Conservation (phyloP, 495 filamentous ascomycete species). For the Annulohypoxylon moriforme region DNA sequence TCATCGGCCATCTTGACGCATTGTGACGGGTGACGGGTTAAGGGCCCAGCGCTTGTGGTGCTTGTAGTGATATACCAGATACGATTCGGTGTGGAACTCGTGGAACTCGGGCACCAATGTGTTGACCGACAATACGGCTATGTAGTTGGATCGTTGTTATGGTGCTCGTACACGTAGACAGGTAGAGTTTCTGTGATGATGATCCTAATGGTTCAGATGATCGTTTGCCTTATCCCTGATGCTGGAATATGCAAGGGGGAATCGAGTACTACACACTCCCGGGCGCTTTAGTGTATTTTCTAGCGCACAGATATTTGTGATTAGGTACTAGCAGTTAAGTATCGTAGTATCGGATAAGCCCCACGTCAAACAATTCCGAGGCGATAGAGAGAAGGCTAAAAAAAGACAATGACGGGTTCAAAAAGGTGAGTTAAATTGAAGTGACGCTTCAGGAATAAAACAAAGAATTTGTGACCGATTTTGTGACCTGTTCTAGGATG, state of each 20-base stretch:
- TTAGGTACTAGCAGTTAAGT: neutral
- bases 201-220: conserved; percentile 27
- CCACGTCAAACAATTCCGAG: conserved; percentile 22
- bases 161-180: conserved; percentile 26
- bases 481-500: neutral
- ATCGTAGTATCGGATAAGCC: conserved; percentile 6
- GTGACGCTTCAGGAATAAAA: conserved; percentile 23
- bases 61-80: conserved; percentile 17
- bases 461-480: conserved; percentile 13
- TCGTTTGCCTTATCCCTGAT: conserved; percentile 27
- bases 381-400: neutral
- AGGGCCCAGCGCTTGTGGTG: conserved; percentile 12
- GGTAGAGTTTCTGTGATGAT: conserved; percentile 19
- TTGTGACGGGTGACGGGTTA: conserved; percentile 38
- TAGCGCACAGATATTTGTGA: conserved; percentile 3
- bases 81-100: conserved; percentile 22
- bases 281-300: neutral
- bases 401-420: conserved; percentile 7
- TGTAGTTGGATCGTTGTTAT: conserved; percentile 7
- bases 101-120: conserved; percentile 31
- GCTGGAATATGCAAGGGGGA: conserved; percentile 11
- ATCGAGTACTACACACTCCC: neutral
- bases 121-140: conserved; percentile 20
- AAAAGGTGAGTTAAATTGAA: neutral
- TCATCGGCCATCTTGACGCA: conserved; percentile 45